A percentile compares a stretch with the other conserved stretches of the same genome.
These are phyloP conservation scores for Termitomyces sp. DNA, from an alignment of 768 basidiomycete genomes.

Conservation along the genomic window DNA sequence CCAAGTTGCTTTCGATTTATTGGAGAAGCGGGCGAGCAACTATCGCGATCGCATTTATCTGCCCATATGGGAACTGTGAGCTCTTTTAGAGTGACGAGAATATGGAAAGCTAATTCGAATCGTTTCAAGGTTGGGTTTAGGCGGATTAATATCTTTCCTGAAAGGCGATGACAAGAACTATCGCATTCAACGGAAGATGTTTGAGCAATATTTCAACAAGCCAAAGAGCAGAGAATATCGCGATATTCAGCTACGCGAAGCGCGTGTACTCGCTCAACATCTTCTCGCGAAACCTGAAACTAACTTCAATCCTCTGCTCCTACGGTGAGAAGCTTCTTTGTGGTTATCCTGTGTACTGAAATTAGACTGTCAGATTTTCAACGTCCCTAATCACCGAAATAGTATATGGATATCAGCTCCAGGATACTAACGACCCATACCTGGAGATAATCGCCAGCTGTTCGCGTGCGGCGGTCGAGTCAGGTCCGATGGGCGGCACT, in stretches of 20 bases:
- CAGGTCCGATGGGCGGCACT: slow-evolving; percentile 14
- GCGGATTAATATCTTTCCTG: slow-evolving; percentile 3
- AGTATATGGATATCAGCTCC: slow-evolving; percentile 18
- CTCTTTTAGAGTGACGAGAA: neutral
- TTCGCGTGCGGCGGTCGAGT: slow-evolving; percentile 3
- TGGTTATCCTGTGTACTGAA: neutral
- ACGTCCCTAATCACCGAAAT: slow-evolving; percentile 17
- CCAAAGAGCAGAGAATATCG: slow-evolving; percentile 17
- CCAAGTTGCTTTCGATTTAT: slow-evolving; percentile 15
- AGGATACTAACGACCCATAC: slow-evolving; percentile 17
- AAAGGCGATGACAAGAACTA: slow-evolving; percentile 17
- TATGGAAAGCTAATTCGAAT: neutral
- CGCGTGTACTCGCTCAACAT: slow-evolving; percentile 21
- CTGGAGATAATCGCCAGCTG: slow-evolving; percentile 12
- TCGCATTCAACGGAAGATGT: slow-evolving; percentile 15
- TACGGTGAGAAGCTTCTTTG: neutral
- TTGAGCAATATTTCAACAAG: slow-evolving; percentile 15
- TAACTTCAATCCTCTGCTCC: neutral
- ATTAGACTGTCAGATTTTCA: slow-evolving; percentile 12
- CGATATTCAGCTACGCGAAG: slow-evolving; percentile 23
- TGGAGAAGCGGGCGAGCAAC: neutral
- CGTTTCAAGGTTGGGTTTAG: neutral
- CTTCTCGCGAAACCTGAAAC: slow-evolving; percentile 18
- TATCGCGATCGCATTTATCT: neutral
- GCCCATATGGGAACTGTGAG: neutral